Evolutionary conservation across 2,329 filamentous ascomycete species (phyloP).

Genomic region (Aspergillus spinulosporus): DNA sequence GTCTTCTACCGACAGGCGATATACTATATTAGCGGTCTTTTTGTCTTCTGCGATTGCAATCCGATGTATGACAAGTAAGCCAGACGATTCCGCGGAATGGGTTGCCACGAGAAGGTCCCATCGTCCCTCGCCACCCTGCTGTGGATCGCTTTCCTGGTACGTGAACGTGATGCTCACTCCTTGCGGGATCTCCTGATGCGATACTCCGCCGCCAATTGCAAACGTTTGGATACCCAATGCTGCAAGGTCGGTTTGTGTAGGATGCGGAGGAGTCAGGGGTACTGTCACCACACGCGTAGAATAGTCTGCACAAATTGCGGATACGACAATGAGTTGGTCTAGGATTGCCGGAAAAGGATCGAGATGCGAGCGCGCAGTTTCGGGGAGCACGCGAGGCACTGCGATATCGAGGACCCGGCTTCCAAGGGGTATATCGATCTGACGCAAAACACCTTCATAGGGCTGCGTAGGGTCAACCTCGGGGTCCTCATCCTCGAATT

Average conservation of each 20-base stretch:
- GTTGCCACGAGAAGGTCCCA: conserved; percentile 51
- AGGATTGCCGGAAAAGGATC: conserved; percentile 51
- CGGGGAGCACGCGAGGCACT: conserved; percentile 47
- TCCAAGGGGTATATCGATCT: conserved; percentile 57
- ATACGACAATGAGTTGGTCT: conserved; percentile 53
- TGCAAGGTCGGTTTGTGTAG: conserved; percentile 35
- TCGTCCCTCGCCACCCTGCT: conserved; percentile 27
- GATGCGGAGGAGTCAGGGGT: conserved; percentile 55
- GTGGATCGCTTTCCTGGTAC: conserved; percentile 34
- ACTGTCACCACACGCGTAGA: conserved; percentile 57
- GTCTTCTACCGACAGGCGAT: conserved; percentile 36
- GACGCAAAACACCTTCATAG: conserved; percentile 55
- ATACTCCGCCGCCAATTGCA: conserved; percentile 45
- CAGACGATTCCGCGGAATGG: conserved; percentile 48
- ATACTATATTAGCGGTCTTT: conserved; percentile 17
- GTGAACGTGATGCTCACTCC: conserved; percentile 58
- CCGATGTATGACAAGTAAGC: conserved; percentile 47
- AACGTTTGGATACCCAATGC: conserved; percentile 49
- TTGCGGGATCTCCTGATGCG: conserved; percentile 53
- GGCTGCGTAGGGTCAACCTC: conserved; percentile 59
- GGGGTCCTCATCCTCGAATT: conserved; percentile 55
- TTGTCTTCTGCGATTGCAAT: conserved; percentile 38
- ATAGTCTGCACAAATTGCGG: conserved; percentile 57
- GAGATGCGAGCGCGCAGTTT: conserved; percentile 38
- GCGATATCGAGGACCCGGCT: conserved; percentile 56